These are phyloP conservation scores for Stephania yunnanensis DNA, from an alignment of 164 flowering plant genomes.

Conservation along the genomic window DNA sequence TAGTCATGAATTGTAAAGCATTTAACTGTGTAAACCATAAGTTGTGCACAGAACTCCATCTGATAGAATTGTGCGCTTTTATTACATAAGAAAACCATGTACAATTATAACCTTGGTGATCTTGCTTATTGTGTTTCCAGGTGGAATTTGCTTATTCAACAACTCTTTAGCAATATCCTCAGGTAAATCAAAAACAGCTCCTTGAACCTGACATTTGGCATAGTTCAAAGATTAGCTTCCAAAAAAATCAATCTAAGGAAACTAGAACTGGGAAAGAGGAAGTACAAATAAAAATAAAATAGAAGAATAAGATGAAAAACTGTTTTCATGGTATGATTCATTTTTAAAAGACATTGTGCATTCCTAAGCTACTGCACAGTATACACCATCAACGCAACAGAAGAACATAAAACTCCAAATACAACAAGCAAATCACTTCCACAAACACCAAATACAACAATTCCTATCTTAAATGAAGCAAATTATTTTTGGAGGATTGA, in stretches of 20 bases:
- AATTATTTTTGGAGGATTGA: no score
- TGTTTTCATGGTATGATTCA: neutral
- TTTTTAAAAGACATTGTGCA: neutral
- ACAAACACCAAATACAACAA: neutral
- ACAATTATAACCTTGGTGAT: constrained; percentile 58
- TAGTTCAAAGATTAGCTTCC: neutral
- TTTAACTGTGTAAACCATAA: neutral
- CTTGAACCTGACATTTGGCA: constrained; percentile 61
- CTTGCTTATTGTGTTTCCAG: constrained; percentile 71
- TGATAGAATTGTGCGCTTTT: neutral
- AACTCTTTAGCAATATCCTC: constrained; percentile 93
- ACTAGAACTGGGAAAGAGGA: neutral
- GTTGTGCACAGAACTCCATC: neutral
- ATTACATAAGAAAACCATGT: neutral
- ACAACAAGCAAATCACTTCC: neutral
- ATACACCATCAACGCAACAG: neutral
- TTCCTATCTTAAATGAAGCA: no score
- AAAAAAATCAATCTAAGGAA: no score
- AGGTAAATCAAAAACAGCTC: constrained; percentile 97
- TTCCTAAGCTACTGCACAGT: neutral
- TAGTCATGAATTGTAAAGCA: neutral
- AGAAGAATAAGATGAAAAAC: neutral
- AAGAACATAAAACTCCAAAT: neutral
- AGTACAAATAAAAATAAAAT: neutral
- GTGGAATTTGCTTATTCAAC: constrained; percentile 53